Evolutionary conservation across 2,329 filamentous ascomycete genomes (phyloP), one percentile per base, ranked within the genome.

Genomic region (Phaeosphaeria sp.): DNA sequence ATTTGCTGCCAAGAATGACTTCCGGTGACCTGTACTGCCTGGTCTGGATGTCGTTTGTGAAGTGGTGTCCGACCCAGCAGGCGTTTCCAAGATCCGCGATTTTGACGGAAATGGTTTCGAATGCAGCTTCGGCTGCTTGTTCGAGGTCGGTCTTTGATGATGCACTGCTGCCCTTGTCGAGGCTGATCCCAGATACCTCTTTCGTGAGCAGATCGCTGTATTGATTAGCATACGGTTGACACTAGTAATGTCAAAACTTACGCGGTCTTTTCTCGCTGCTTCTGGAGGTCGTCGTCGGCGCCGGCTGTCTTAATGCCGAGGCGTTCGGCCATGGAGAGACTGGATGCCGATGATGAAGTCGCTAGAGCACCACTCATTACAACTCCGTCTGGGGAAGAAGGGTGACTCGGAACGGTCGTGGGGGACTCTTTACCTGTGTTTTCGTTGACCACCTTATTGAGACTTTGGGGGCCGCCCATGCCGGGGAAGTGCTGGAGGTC

Each of bases 1-100:
- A 99, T 82, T 98, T 98, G 2, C 93, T 88, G 40, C 95, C 95
- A 20, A 99, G 82, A 59, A 99, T 98, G 55, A 99, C 95, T 79
- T 99, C 95, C 1, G 95, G 95, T 1, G 95, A 98, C 56, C 95
- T 86, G 78, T 99, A 99, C 79, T 99, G 95, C 72, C 95, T 86
- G 8, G 95, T 99, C 77, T 99, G 95, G 71, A 99, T 99, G 76
- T 99, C 95, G 75, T 99, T 97, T 74, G 95, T 99, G 80, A 99
- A 99, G 79, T 99, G 95, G 76, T 99, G 95, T 65, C 93, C 93
- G 25, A 97, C 93, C 95, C 95, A 99, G 82, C 95, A 99, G 20
- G 95, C 95, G 76, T 99, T 99, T 59, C 95, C 95, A 55, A 99
- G 83, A 82, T 99, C 95, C 43, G 95, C 95, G 81, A 99, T 99